Evolutionary conservation across 768 basidiomycete genomes (phyloP), one percentile per base, ranked within the genome.

Genomic region (Auricularia sp.): DNA sequence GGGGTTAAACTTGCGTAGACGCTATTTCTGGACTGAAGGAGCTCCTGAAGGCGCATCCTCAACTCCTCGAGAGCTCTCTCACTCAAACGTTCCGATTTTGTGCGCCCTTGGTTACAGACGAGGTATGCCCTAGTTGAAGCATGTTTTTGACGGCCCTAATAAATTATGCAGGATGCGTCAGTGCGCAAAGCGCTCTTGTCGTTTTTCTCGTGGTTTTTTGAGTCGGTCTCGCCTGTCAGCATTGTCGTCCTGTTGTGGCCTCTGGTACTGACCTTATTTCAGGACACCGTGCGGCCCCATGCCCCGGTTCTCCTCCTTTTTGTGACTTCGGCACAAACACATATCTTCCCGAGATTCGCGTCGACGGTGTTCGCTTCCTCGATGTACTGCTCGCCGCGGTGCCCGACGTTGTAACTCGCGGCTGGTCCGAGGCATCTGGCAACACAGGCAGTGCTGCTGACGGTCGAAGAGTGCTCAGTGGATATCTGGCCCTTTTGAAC

Each of bases 301-400:
- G 79, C 88, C 0, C 78, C 90, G 1, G 70, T 86, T 0, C 78
- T 98, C 4, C 78, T 98, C 29, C 83, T 98, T 16, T 96, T 94
- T 72, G 85, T 86, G 0, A 87, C 91, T 5, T 96, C 94, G 10
- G 92, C 93, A 0, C 88, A 95, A 73, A 94, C 92, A 0, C 90
- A 95, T 70, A 96, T 98, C 59, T 97, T 73, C 94, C 94, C 23
- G 93, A 96, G 73, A 93, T 98, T 66, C 84, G 93, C 16, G 82
- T 98, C 44, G 95, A 98, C 71, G 91, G 93, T 3, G 80, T 96
- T 63, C 85, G 87, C 12, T 84, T 93, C 68, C 74, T 98, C 53
- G 83, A 90, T 69, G 72, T 95, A 29, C 80, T 93, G 47, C 79
- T 97, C 3, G 84, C 87, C 43, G 70, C 78, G 65, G 83, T 89